These are phyloP conservation scores for Suhomyces sp. DNA, from an alignment of 805 yeast genomes.

Conservation along the genomic window DNA sequence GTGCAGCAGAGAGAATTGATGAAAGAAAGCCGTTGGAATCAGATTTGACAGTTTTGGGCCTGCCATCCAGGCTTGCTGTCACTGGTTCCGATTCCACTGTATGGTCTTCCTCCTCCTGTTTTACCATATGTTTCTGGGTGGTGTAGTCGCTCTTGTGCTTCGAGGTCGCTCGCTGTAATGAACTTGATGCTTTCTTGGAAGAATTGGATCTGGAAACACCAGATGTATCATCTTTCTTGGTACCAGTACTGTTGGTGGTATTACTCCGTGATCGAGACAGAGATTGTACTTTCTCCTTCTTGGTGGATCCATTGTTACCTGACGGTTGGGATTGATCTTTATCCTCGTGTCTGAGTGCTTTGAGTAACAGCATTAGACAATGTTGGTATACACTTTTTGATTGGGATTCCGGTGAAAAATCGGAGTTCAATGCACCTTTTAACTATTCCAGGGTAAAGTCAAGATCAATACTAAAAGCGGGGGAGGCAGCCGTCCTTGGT, in stretches of 20 bases:
- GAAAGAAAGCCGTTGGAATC: constrained; percentile 39
- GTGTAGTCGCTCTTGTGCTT: constrained; percentile 1
- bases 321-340: neutral
- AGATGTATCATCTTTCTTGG: too few relatives aligned
- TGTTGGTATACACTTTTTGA: too few relatives aligned
- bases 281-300: too few relatives aligned
- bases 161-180: neutral
- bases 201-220: constrained; percentile 1
- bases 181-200: neutral
- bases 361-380: neutral
- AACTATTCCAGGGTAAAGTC: too few relatives aligned
- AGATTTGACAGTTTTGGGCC: constrained; percentile 6
- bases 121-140: constrained; percentile 4
- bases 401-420: too few relatives aligned
- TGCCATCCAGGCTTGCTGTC: neutral
- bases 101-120: constrained; percentile 1
- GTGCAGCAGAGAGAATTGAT: constrained; percentile 47
- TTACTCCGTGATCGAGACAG: constrained; percentile 2
- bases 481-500: too few relatives aligned
- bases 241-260: neutral
- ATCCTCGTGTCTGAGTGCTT: neutral
- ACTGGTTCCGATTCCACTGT: neutral
- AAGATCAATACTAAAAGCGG: too few relatives aligned
- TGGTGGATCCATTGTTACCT: too few relatives aligned
- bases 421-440: too few relatives aligned